Percentiles rank a stretch among this genome's conserved stretches.
Conservation (phyloP, 805 yeast genomes). For the Metschnikowia lunata region DNA sequence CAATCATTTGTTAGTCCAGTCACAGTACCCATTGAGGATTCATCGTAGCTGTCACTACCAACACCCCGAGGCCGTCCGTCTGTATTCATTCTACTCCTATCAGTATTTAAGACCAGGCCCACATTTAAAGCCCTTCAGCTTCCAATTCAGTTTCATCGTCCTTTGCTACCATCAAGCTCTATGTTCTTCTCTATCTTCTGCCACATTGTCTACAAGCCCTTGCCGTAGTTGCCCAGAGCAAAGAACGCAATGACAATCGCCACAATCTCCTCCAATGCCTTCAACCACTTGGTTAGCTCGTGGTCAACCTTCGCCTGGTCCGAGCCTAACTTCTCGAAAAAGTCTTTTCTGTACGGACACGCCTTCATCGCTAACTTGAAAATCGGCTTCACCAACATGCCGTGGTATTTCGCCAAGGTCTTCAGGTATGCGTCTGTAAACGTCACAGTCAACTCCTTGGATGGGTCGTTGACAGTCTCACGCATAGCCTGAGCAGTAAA, state of each 20-base stretch:
- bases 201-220: conserved; percentile 55
- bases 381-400: conserved; percentile 76
- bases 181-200: too few relatives aligned
- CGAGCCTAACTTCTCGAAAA: conserved; percentile 75
- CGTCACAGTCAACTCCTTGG: conserved; percentile 63
- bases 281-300: conserved; percentile 71
- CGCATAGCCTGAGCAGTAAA: conserved; percentile 90
- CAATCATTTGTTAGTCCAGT: too few relatives aligned
- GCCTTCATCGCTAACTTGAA: conserved; percentile 94
- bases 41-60: too few relatives aligned
- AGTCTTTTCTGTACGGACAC: conserved; percentile 85
- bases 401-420: conserved; percentile 78
- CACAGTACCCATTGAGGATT: too few relatives aligned
- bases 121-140: too few relatives aligned
- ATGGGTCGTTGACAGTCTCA: conserved; percentile 64
- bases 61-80: too few relatives aligned
- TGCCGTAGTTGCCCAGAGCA: conserved; percentile 78
- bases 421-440: conserved; percentile 82
- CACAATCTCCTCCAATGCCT: conserved; percentile 72
- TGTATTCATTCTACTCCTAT: too few relatives aligned
- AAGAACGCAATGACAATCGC: conserved; percentile 69
- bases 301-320: conserved; percentile 62
- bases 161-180: too few relatives aligned
- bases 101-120: too few relatives aligned
- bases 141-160: too few relatives aligned